These are phyloP conservation scores for Aureobasidium vineae DNA, from an alignment of 2,329 filamentous ascomycete species.

Conservation along the genomic window DNA sequence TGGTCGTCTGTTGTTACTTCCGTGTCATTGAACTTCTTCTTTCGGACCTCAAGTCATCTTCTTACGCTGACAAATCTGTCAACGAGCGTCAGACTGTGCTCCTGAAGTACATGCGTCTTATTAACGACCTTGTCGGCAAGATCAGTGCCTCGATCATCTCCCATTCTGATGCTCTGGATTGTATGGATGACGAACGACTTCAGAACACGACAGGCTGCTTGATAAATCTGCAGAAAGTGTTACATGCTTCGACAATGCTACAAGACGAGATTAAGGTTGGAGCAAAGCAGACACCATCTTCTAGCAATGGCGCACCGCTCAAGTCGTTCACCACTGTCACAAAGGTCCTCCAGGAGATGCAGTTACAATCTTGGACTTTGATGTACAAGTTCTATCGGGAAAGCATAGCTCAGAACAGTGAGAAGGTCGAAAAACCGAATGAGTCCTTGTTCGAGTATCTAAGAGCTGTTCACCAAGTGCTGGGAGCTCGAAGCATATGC, in stretches of 20 bases:
- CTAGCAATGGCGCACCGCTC: constrained; percentile 47
- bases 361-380: constrained; percentile 83
- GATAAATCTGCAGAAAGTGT: constrained; percentile 66
- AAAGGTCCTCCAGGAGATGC: constrained; percentile 71
- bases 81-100: constrained; percentile 68
- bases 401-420: constrained; percentile 64
- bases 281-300: constrained; percentile 61
- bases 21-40: constrained; percentile 83
- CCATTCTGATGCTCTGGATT: constrained; percentile 71
- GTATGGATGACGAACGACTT: constrained; percentile 76
- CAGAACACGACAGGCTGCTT: constrained; percentile 70
- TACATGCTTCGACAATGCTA: constrained; percentile 76
- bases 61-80: constrained; percentile 54
- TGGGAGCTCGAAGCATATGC: constrained; percentile 83
- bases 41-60: constrained; percentile 62
- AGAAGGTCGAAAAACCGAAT: constrained; percentile 61
- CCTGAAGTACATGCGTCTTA: constrained; percentile 71
- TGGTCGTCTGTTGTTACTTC: constrained; percentile 82
- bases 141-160: constrained; percentile 64
- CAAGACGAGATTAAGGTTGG: constrained; percentile 85
- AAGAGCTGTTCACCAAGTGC: constrained; percentile 74
- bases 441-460: constrained; percentile 77
- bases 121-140: constrained; percentile 73
- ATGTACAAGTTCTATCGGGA: constrained; percentile 79
- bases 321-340: constrained; percentile 34